Evolutionary conservation across 345 rosid species (phyloP).

Genomic region (Orychophragmus violaceus): DNA sequence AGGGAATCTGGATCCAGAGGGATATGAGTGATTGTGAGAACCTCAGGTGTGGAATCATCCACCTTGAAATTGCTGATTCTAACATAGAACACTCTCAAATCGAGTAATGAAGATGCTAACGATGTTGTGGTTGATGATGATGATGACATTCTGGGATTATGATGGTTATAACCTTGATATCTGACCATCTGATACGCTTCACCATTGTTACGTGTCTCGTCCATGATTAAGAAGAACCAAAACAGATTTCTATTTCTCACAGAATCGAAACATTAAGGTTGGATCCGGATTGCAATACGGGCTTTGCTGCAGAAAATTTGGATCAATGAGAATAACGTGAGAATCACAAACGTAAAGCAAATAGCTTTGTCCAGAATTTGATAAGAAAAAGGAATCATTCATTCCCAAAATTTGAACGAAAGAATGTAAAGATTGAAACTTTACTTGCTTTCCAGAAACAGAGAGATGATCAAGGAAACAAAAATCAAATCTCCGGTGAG

Average conservation of each 20-base stretch:
- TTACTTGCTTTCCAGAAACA: constrained; percentile 20
- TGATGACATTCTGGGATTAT: constrained; percentile 29
- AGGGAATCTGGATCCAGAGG: constrained; percentile 67
- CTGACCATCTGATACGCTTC: constrained; percentile 41
- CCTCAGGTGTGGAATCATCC: constrained; percentile 60
- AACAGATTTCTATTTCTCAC: constrained; percentile 6
- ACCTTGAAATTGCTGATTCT: constrained; percentile 67
- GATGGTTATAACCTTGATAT: constrained; percentile 53
- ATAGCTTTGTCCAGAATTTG: too few relatives aligned
- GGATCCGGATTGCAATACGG: neutral
- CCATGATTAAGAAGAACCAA: constrained; percentile 37
- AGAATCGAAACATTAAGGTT: constrained; percentile 4
- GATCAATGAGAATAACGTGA: constrained; percentile 10
- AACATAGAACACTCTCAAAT: constrained; percentile 86
- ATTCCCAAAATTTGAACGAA: neutral
- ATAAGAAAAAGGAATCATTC: neutral
- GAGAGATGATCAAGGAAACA: constrained; percentile 9
- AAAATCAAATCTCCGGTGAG: constrained; percentile 3
- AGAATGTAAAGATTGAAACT: constrained; percentile 26
- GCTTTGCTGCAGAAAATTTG: constrained; percentile 14
- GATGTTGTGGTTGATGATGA: neutral
- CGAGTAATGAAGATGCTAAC: constrained; percentile 38
- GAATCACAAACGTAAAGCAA: too few relatives aligned
- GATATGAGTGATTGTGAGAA: constrained; percentile 64
- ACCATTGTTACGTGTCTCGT: constrained; percentile 36